Evolutionary conservation across 257 asterid genomes (phyloP), one percentile per base, ranked within the genome.

Genomic region (Solanum bulbocastanum): DNA sequence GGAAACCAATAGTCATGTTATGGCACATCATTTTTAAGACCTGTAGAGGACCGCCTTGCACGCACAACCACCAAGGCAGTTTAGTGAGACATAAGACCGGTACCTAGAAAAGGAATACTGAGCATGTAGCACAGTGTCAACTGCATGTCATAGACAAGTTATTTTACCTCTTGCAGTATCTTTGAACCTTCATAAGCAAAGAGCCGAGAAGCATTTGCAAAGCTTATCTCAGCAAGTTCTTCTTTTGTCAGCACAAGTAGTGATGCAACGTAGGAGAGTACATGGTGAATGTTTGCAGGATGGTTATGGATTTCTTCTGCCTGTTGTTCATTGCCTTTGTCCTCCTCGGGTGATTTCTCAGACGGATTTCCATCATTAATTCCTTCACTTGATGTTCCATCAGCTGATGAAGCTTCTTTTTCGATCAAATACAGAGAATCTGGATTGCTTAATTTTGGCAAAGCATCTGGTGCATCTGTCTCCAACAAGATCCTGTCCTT

Each of bases 391-490:
- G 85, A 46, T 82, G 2, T 36, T 82, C 86, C 92, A 62, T 89
- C 74, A 14, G 46, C 11, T 60, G 86, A 42, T 33, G 88, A 81
- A 87, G 6, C 88, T 84, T 91, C 92, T 5, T 76, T 66, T 37
- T 76, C 92, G 35, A 93, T 56, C 88, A 86, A 74, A 84, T 91
- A 90, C 7, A 94, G 89, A 39, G 95, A 89, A 73, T 89, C 92
- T 4, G 86, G 69, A 83, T 69, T 56, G 25, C 36, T 87, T 46
- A 86, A 56, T 71, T 88, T 89, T 40, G 99, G 99, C 35, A 87
- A 90, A 84, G 98, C 99, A 88, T 96, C 99, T 3, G 99, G 99
- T 1, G 99, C 95, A 90, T 97, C 99, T 1, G 99, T 97, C 94
- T 97, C 99, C 92, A 97, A 90, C 92, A 97, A 91, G 89, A 97